Evolutionary conservation across 2,329 filamentous ascomycete genomes (phyloP).

Genomic region (Penicillium sp.): DNA sequence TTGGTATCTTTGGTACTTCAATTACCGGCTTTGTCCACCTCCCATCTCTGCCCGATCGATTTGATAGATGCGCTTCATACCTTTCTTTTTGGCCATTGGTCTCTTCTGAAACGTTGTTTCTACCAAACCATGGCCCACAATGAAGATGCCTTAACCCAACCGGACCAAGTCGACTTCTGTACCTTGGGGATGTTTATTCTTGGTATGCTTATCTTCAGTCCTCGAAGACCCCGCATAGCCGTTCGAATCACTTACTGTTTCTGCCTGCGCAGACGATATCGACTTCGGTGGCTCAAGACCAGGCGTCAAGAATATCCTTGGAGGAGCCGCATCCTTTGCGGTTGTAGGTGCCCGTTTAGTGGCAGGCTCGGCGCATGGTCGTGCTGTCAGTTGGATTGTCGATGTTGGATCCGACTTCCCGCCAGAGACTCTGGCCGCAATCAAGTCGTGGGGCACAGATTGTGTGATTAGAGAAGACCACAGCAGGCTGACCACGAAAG

Average conservation of each 20-base stretch:
- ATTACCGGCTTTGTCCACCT: conserved; percentile 13
- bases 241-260: conserved; percentile 13
- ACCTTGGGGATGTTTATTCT: conserved; percentile 69
- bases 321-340: conserved; percentile 85
- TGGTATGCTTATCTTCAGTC: conserved; percentile 45
- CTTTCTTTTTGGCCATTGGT: conserved; percentile 3
- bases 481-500: conserved; percentile 77
- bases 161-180: conserved; percentile 56
- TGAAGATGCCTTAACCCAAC: not conserved
- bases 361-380: conserved; percentile 69
- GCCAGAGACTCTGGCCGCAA: conserved; percentile 61
- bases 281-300: conserved; percentile 75
- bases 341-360: conserved; percentile 88
- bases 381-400: conserved; percentile 83
- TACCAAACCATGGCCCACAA: conserved; percentile 20
- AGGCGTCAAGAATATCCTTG: conserved; percentile 75
- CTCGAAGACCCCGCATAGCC: conserved; percentile 10
- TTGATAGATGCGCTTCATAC: conserved; percentile 14
- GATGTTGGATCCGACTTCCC: conserved; percentile 92
- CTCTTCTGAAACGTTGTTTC: not conserved
- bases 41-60: conserved; percentile 12
- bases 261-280: conserved; percentile 73
- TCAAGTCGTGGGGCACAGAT: conserved; percentile 77
- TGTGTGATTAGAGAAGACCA: conserved; percentile 70
- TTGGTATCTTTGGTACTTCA: conserved; percentile 22